A percentile compares a stretch with the other conserved stretches of the same genome.
Evolutionary conservation across 495 filamentous ascomycete species (phyloP).

Genomic region (Aspergillus taichungensis): DNA sequence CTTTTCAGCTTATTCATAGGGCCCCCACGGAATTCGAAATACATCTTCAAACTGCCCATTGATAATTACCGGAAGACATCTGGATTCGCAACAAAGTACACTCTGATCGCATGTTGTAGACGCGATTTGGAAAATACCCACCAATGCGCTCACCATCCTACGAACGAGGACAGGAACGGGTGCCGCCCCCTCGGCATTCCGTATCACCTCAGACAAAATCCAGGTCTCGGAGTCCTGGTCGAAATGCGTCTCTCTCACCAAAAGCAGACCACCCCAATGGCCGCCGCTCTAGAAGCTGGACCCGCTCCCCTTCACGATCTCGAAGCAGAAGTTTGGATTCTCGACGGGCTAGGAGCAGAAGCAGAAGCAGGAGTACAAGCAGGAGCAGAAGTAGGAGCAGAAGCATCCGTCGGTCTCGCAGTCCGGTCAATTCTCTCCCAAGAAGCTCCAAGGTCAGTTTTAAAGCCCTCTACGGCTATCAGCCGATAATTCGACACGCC

Average conservation of each 20-base stretch:
- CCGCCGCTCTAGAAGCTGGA: slow-evolving; percentile 28
- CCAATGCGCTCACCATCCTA: slow-evolving; percentile 10
- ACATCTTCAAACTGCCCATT: too few relatives aligned
- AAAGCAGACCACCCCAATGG: slow-evolving; percentile 28
- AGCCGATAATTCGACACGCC: too few relatives aligned
- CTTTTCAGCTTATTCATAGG: too few relatives aligned
- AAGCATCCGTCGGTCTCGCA: slow-evolving; percentile 43
- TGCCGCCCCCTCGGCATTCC: slow-evolving; percentile 34
- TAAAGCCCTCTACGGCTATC: too few relatives aligned
- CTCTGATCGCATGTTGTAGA: slow-evolving; percentile 15
- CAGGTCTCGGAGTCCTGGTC: slow-evolving; percentile 24
- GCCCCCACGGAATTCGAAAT: too few relatives aligned
- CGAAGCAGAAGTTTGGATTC: slow-evolving; percentile 11
- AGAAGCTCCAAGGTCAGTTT: slow-evolving; percentile 51
- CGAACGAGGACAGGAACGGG: slow-evolving; percentile 11
- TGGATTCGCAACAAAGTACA: too few relatives aligned
- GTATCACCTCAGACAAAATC: slow-evolving; percentile 40
- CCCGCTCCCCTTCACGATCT: slow-evolving; percentile 35
- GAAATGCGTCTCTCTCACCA: slow-evolving; percentile 24
- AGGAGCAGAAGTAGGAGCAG: slow-evolving; percentile 31
- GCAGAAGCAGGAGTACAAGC: slow-evolving; percentile 25
- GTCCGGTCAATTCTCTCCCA: slow-evolving; percentile 29
- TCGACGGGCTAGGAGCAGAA: slow-evolving; percentile 27
- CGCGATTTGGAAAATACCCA: slow-evolving; percentile 17
- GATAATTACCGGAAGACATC: too few relatives aligned